Conservation (phyloP, 2,329 filamentous ascomycete genomes). For the Penicillium sp. region DNA sequence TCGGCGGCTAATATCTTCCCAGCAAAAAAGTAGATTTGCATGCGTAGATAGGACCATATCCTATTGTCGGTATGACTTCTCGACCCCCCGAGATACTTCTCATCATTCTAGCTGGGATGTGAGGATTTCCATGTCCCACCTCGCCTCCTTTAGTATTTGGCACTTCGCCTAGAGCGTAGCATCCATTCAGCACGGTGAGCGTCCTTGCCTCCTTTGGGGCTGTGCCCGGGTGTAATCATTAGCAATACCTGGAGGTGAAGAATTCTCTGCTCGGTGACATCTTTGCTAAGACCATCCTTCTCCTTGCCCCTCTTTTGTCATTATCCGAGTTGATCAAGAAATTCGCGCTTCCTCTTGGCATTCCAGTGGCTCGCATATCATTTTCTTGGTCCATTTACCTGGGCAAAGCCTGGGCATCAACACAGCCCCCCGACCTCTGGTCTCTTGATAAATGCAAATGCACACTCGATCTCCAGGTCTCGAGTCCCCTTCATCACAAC, state of each 20-base stretch:
- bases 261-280: not conserved
- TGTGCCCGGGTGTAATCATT: not conserved
- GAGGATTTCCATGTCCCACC: not conserved
- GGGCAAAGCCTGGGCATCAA: slow-evolving; percentile 22
- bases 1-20: slow-evolving; percentile 1
- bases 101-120: not conserved
- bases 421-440: slow-evolving; percentile 19
- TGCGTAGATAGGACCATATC: not conserved
- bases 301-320: not conserved
- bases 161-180: not conserved
- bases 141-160: not conserved
- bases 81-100: no score
- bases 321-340: not conserved
- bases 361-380: not conserved
- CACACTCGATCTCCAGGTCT: not conserved
- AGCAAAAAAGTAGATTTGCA: not conserved
- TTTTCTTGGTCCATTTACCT: slow-evolving; percentile 4
- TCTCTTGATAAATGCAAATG: slow-evolving; percentile 7
- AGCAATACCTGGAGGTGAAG: not conserved
- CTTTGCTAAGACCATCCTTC: not conserved
- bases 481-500: not conserved
- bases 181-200: not conserved
- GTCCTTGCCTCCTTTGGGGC: not conserved
- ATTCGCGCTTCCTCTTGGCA: not conserved
- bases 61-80: not conserved